Percentiles rank a stretch among this genome's conserved stretches.
Conservation (phyloP, 805 yeast species). For the Sugiyamaella marilandica region DNA sequence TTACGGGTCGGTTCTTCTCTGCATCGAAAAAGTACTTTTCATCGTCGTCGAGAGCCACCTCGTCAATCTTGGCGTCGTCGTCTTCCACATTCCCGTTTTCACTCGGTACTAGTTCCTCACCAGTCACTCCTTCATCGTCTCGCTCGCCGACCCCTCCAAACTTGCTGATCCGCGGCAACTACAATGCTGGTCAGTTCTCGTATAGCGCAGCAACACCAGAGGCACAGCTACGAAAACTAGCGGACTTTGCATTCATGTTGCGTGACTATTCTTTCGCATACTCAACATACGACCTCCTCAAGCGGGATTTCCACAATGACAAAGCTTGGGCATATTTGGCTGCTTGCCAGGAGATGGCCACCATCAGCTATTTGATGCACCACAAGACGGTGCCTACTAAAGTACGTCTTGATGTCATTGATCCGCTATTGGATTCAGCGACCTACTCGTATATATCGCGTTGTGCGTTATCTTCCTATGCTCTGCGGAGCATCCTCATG, state of each 20-base stretch:
- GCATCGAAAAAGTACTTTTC: conserved; percentile 51
- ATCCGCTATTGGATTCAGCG: conserved; percentile 64
- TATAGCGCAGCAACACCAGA: conserved; percentile 64
- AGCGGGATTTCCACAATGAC: conserved; percentile 70
- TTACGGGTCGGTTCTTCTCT: conserved; percentile 66
- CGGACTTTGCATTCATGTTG: conserved; percentile 90
- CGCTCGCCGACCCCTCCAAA: conserved; percentile 18
- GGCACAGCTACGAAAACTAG: conserved; percentile 71
- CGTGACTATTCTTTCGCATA: conserved; percentile 83
- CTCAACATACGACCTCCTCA: conserved; percentile 73
- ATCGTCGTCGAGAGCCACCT: conserved; percentile 30
- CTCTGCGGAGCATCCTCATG: conserved; percentile 60
- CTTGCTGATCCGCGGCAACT: conserved; percentile 28
- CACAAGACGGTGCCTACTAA: conserved; percentile 34
- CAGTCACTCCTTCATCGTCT: conserved; percentile 11
- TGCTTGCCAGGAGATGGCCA: conserved; percentile 83
- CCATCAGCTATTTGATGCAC: conserved; percentile 63
- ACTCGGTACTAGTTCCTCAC: conserved; percentile 16
- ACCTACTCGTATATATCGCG: conserved; percentile 72
- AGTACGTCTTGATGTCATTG: conserved; percentile 49
- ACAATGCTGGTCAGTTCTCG: conserved; percentile 40
- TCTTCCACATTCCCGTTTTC: conserved; percentile 18
- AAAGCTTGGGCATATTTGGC: conserved; percentile 80
- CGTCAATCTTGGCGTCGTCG: conserved; percentile 30
- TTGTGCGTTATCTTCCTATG: conserved; percentile 62